Evolutionary conservation across 495 filamentous ascomycete genomes (phyloP), one percentile per base, ranked within the genome.

Genomic region (Talaromyces borbonicus): DNA sequence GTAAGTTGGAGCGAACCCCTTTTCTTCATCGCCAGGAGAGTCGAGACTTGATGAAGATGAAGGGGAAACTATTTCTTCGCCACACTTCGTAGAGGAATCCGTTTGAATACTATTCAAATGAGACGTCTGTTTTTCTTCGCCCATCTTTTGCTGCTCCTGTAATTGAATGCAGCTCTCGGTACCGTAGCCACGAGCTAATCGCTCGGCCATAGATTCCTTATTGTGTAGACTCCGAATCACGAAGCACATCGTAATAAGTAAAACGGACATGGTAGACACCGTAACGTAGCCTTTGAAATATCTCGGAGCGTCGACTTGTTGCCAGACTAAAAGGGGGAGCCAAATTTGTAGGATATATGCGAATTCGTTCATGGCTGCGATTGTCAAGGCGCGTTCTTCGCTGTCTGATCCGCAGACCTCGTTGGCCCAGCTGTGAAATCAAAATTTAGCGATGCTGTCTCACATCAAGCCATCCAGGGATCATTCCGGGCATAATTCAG

Each of bases 231-330:
- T 48, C 23, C 57, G 41, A 22, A 59, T 50, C 12, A 52, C 24
- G 6, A 62, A 53, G 20, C 59, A 44, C 12, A 51, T 61, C 1
- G 51, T 39, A 15, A 70, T 67, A 37, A 70, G 33, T 15, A 62
- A 14, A 1, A 59, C 48, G 0, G 65, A 65, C 40, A 71, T 47
- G 23, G 52, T 47, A 22, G 60, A 56, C 0, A 65, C 54, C 0
- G 70, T 67, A 18, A 73, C 69, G 32, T 62, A 75, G 0, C 70
- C 72, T 46, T 73, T 75, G 16, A 54, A 61, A 37, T 73, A 73
- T 46, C 65, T 25, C 1, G 70, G 71, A 6, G 61, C 70, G 42
- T 75, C 69, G 20, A 72, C 54, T 49, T 75, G 71, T 52, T 72
- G 65, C 70, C 69, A 75, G 5, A 75, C 69, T 9, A 73, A 45